These are phyloP conservation scores for Trichoderma gracile DNA, from an alignment of 2,329 filamentous ascomycete genomes.

Conservation along the genomic window DNA sequence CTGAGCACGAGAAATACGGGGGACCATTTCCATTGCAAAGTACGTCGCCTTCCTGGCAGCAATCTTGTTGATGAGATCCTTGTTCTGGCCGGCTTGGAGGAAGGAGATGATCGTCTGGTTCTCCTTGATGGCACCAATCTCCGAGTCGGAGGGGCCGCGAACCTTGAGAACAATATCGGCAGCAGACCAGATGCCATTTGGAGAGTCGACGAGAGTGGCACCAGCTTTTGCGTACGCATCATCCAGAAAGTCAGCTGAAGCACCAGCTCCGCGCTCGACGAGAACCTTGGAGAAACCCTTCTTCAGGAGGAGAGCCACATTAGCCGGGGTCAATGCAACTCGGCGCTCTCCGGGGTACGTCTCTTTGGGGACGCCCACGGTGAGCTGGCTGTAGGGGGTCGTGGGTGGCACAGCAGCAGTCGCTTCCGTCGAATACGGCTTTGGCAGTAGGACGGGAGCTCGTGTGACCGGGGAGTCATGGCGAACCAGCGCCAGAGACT, in stretches of 20 bases:
- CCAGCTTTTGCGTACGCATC: slow-evolving; percentile 76
- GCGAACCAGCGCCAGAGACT: slow-evolving; percentile 43
- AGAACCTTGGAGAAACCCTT: slow-evolving; percentile 79
- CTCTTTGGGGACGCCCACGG: slow-evolving; percentile 77
- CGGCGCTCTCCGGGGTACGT: slow-evolving; percentile 77
- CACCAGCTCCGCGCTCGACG: slow-evolving; percentile 78
- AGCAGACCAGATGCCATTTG: slow-evolving; percentile 68
- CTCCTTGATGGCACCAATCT: slow-evolving; percentile 67
- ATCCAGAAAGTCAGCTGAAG: slow-evolving; percentile 74
- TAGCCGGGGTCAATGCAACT: slow-evolving; percentile 81
- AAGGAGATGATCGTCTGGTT: slow-evolving; percentile 79
- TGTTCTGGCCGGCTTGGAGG: slow-evolving; percentile 80
- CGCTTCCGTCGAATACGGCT: slow-evolving; percentile 43
- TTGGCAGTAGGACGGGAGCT: slow-evolving; percentile 30
- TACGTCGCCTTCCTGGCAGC: slow-evolving; percentile 69
- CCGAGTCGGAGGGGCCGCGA: slow-evolving; percentile 68
- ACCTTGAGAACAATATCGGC: slow-evolving; percentile 85
- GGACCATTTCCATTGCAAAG: slow-evolving; percentile 93
- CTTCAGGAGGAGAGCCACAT: slow-evolving; percentile 78
- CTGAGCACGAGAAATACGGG: slow-evolving; percentile 84
- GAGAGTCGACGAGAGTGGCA: slow-evolving; percentile 70
- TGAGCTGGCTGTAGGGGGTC: slow-evolving; percentile 69
- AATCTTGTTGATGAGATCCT: slow-evolving; percentile 70
- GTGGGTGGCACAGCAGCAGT: slow-evolving; percentile 42
- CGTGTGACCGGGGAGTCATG: slow-evolving; percentile 40